Conservation (phyloP, 2,329 filamentous ascomycete genomes). For the Didymella lethalis region DNA sequence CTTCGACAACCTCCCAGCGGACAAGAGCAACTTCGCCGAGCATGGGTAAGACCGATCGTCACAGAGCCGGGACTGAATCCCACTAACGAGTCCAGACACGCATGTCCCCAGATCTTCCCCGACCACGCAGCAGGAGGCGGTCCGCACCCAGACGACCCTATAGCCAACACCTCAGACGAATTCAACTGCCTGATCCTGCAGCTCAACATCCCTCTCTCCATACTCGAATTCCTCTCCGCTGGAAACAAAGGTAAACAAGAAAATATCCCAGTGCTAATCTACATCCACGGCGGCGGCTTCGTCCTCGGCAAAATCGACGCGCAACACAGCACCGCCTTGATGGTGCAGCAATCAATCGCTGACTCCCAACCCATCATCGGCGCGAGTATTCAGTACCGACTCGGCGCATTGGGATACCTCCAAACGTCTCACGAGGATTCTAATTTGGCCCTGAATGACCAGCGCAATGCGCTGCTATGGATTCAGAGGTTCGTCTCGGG, state of each 20-base stretch:
- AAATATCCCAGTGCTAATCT: constrained; percentile 58
- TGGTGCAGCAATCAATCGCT: constrained; percentile 35
- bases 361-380: constrained; percentile 25
- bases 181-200: constrained; percentile 33
- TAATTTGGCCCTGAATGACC: constrained; percentile 40
- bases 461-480: constrained; percentile 49
- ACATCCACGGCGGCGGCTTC: constrained; percentile 63
- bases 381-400: constrained; percentile 37
- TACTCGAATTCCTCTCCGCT: constrained; percentile 9
- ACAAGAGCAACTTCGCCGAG: constrained; percentile 27
- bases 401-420: constrained; percentile 44
- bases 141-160: constrained; percentile 19
- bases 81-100: constrained; percentile 20
- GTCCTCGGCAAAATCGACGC: constrained; percentile 47
- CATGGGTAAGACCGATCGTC: constrained; percentile 21
- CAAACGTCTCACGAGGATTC: constrained; percentile 52
- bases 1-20: constrained; percentile 7
- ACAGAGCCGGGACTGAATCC: not conserved
- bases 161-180: constrained; percentile 18
- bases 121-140: constrained; percentile 24
- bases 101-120: constrained; percentile 29
- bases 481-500: constrained; percentile 44
- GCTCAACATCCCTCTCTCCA: constrained; percentile 33
- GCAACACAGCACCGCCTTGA: constrained; percentile 34
- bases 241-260: not conserved